Evolutionary conservation across 768 basidiomycete genomes (phyloP).

Genomic region (Leccinum broughii): DNA sequence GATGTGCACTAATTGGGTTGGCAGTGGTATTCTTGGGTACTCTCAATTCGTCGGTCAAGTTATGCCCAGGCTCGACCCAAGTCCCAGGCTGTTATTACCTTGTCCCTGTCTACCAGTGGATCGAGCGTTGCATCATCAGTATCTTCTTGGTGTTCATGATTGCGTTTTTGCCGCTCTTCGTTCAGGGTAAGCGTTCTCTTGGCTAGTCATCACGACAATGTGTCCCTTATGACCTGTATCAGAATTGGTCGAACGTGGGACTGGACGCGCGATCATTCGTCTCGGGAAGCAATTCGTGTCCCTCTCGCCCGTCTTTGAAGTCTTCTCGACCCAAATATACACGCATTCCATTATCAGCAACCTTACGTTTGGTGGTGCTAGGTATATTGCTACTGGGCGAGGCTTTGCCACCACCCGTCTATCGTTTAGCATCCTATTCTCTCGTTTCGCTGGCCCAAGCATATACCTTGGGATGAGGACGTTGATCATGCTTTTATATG

Average conservation of each 20-base stretch:
- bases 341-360: slow-evolving; percentile 97
- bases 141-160: slow-evolving; percentile 99
- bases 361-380: slow-evolving; percentile 95
- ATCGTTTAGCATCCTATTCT: slow-evolving; percentile 93
- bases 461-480: slow-evolving; percentile 98
- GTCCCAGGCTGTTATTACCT: slow-evolving; percentile 94
- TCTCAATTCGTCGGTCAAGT: slow-evolving; percentile 72
- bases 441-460: slow-evolving; percentile 97
- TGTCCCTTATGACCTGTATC: slow-evolving; percentile 6
- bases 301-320: slow-evolving; percentile 92
- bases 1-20: slow-evolving; percentile 17
- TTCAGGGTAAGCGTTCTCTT: slow-evolving; percentile 67
- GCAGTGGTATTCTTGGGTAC: slow-evolving; percentile 95
- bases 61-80: slow-evolving; percentile 73
- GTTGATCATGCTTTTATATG: slow-evolving; percentile 88
- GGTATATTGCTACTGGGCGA: slow-evolving; percentile 98
- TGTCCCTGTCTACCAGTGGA: slow-evolving; percentile 92
- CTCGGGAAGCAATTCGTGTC: slow-evolving; percentile 94
- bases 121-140: slow-evolving; percentile 93
- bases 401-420: slow-evolving; percentile 97
- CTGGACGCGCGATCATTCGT: slow-evolving; percentile 87
- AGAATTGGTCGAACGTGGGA: slow-evolving; percentile 97
- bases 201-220: slow-evolving; percentile 16
- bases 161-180: slow-evolving; percentile 89
- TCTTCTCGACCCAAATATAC: slow-evolving; percentile 98